A percentile compares a stretch with the other conserved stretches of the same genome.
Conservation (phyloP, 768 basidiomycete genomes). For the Psilocybe azurescens region DNA sequence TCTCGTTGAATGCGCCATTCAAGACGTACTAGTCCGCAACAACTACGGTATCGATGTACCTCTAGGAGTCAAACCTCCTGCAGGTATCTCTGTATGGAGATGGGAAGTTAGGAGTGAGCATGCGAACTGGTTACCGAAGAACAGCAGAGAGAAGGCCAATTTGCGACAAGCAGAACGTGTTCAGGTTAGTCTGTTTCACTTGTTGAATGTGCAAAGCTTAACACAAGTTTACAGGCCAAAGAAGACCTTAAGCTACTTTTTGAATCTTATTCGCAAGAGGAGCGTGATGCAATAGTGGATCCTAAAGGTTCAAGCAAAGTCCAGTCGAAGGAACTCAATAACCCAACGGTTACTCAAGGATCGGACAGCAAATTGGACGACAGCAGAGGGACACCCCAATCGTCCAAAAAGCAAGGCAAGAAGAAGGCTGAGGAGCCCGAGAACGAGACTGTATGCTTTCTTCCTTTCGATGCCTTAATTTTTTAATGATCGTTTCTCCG, state of each 20-base stretch:
- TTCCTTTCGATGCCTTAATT: not conserved
- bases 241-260: constrained; percentile 59
- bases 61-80: constrained; percentile 57
- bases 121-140: constrained; percentile 70
- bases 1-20: constrained; percentile 71
- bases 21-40: constrained; percentile 62
- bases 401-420: constrained; percentile 38
- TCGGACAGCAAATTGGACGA: constrained; percentile 32
- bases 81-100: constrained; percentile 77
- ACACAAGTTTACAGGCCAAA: constrained; percentile 53
- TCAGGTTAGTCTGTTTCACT: constrained; percentile 45
- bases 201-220: not conserved
- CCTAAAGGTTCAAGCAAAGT: constrained; percentile 44
- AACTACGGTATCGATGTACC: constrained; percentile 81
- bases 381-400: constrained; percentile 28
- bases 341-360: constrained; percentile 19
- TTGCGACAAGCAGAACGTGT: constrained; percentile 65
- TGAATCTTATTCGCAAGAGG: constrained; percentile 58
- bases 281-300: constrained; percentile 60
- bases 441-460: constrained; percentile 41
- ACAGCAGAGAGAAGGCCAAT: constrained; percentile 65
- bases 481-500: not conserved
- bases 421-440: constrained; percentile 41
- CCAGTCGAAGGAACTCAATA: constrained; percentile 39
- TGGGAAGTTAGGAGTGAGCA: constrained; percentile 80